Percentiles rank a stretch among this genome's conserved stretches.
phyloP scores from a whole-genome alignment of 768 basidiomycete genomes.

The Sarcodon sp. region DNA sequence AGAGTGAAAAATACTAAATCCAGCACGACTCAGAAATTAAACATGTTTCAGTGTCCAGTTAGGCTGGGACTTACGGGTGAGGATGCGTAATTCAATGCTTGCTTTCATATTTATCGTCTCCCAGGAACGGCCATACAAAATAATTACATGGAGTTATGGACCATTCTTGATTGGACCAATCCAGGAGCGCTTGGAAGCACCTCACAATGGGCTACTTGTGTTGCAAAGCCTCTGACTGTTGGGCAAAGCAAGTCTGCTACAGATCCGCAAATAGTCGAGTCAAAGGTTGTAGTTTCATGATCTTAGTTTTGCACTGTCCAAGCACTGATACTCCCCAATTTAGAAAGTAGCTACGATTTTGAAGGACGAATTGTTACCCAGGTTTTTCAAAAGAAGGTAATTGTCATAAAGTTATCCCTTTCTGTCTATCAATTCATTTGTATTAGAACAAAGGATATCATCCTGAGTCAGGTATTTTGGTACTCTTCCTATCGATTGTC shows the following conservation, averaged over 20 bases:
- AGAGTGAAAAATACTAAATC: conserved; percentile 71
- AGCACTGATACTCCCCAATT: not conserved
- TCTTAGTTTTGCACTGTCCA: not conserved
- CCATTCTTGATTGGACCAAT: conserved; percentile 86
- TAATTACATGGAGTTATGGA: conserved; percentile 83
- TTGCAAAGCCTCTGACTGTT: conserved; percentile 50
- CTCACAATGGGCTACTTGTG: conserved; percentile 65
- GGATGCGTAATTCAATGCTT: conserved; percentile 16
- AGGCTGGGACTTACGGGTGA: conserved; percentile 87
- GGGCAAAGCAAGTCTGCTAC: conserved; percentile 60
- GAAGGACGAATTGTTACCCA: conserved; percentile 57
- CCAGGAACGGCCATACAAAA: conserved; percentile 62
- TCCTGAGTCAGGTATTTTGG: conserved; percentile 42
- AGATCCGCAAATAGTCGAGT: conserved; percentile 45
- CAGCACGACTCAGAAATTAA: conserved; percentile 54
- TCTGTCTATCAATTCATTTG: not conserved
- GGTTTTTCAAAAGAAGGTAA: conserved; percentile 75
- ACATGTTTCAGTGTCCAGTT: conserved; percentile 45
- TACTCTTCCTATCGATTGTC: not conserved
- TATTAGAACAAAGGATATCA: conserved; percentile 61
- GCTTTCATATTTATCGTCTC: not conserved
- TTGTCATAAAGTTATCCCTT: not conserved
- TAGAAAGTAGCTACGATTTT: conserved; percentile 51
- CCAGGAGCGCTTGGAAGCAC: conserved; percentile 63
- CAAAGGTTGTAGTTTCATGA: conserved; percentile 25